phyloP scores from a whole-genome alignment of 2,329 filamentous ascomycete species.

The Rhytidhysteron rufulum region DNA sequence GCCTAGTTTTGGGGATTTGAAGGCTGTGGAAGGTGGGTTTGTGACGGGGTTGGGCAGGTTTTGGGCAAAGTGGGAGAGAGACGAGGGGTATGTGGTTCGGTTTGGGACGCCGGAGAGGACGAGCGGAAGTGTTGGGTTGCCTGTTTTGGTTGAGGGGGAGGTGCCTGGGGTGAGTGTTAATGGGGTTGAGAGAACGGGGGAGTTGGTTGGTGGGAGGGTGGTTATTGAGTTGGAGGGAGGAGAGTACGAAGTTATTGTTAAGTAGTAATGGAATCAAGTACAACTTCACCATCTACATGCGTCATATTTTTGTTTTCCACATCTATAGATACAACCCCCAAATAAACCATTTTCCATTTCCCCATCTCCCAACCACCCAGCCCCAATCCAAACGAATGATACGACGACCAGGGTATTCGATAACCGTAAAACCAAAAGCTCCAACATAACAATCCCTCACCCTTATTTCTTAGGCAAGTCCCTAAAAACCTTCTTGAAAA shows the following conservation, averaged over 20 bases:
- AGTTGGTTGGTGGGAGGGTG: constrained; percentile 2
- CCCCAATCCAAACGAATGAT: not conserved
- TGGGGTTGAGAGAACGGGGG: constrained; percentile 2
- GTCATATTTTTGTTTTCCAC: no score
- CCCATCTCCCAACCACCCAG: no score
- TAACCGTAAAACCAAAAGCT: not conserved
- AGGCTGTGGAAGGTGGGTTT: constrained; percentile 44
- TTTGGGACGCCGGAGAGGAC: constrained; percentile 26
- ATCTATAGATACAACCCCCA: no score
- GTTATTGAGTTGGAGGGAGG: constrained; percentile 1
- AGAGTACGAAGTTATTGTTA: constrained; percentile 3
- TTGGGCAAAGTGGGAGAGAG: constrained; percentile 28
- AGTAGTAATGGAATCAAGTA: no score
- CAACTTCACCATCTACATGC: no score
- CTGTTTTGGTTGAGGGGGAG: constrained; percentile 10
- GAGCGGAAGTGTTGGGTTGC: constrained; percentile 24
- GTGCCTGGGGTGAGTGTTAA: constrained; percentile 9
- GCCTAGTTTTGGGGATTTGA: constrained; percentile 44
- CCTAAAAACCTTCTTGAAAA: constrained; percentile 81
- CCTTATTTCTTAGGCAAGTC: constrained; percentile 48
- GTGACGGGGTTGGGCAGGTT: constrained; percentile 44
- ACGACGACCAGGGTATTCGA: not conserved
- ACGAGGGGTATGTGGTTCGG: constrained; percentile 16
- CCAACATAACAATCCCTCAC: not conserved
- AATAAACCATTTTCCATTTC: no score